Conservation (phyloP, 2,329 filamentous ascomycete species). For the Pseudogymnoascus sp. region DNA sequence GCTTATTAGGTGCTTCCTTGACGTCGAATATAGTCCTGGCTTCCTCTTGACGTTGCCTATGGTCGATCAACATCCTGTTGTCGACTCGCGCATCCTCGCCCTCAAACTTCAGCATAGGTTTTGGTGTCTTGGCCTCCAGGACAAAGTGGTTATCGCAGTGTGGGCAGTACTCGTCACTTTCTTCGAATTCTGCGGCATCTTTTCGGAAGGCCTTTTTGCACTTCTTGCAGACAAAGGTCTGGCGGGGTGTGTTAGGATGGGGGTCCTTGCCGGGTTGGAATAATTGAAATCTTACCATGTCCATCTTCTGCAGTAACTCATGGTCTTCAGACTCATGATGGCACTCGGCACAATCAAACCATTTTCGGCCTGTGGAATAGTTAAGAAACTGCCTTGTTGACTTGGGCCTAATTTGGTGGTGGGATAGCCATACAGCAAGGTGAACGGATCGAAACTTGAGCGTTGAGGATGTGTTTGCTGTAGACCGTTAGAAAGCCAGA, state of each 20-base stretch:
- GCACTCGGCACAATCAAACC: constrained; percentile 98
- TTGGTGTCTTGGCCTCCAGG: constrained; percentile 76
- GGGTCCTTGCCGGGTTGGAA: neutral
- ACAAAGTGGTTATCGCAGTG: constrained; percentile 99
- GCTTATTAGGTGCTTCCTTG: constrained; percentile 62
- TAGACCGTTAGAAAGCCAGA: neutral
- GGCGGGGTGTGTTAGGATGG: neutral
- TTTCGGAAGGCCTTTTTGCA: constrained; percentile 98
- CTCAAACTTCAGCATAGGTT: constrained; percentile 77
- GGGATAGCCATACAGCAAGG: constrained; percentile 68
- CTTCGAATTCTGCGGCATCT: constrained; percentile 84
- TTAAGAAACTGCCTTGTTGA: neutral
- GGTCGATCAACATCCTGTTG: constrained; percentile 86
- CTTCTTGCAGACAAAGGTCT: constrained; percentile 90
- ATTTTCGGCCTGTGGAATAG: constrained; percentile 63
- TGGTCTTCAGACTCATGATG: constrained; percentile 77
- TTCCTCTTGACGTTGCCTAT: constrained; percentile 55
- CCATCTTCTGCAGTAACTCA: constrained; percentile 63
- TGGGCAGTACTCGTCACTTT: constrained; percentile 96
- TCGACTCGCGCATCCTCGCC: constrained; percentile 84
- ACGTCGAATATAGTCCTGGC: constrained; percentile 67
- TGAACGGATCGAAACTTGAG: constrained; percentile 90
- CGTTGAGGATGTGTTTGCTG: constrained; percentile 97
- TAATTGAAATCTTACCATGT: constrained; percentile 53
- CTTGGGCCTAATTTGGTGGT: neutral